A percentile compares a stretch with the other conserved stretches of the same genome.
These are phyloP conservation scores for Tanacetum coccineum DNA, from an alignment of 129 eudicot species.

Conservation along the genomic window DNA sequence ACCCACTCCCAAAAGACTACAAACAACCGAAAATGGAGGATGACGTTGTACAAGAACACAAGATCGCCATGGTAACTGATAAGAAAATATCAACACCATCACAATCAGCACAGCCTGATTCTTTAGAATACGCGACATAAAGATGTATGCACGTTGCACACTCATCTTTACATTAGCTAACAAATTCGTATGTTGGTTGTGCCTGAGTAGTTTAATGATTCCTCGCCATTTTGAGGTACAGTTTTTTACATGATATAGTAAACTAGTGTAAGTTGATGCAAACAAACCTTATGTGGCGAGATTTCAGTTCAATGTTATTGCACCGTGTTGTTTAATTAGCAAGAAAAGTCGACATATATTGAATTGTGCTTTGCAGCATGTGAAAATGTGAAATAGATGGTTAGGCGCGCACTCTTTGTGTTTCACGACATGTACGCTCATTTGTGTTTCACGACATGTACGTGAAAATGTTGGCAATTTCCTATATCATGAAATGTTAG, in stretches of 20 bases:
- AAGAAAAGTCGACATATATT: not conserved
- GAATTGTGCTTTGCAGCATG: not conserved
- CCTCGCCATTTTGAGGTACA: constrained; percentile 14
- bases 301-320: not conserved
- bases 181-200: not conserved
- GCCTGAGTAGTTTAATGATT: not conserved
- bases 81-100: constrained; percentile 25
- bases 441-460: too few species aligned
- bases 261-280: not conserved
- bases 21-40: constrained; percentile 48
- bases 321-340: not conserved
- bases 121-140: constrained; percentile 47
- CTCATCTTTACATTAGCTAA: too few species aligned
- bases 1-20: constrained; percentile 61
- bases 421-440: too few species aligned
- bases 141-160: not conserved
- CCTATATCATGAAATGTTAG: too few species aligned
- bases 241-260: constrained; percentile 5
- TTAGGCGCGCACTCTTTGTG: too few species aligned
- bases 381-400: too few species aligned
- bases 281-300: not conserved
- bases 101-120: constrained; percentile 16
- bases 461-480: too few species aligned
- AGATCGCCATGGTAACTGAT: constrained; percentile 58
- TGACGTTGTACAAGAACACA: constrained; percentile 25